These are phyloP conservation scores for Lepidium sativum DNA, from an alignment of 345 rosid genomes.

Conservation along the genomic window DNA sequence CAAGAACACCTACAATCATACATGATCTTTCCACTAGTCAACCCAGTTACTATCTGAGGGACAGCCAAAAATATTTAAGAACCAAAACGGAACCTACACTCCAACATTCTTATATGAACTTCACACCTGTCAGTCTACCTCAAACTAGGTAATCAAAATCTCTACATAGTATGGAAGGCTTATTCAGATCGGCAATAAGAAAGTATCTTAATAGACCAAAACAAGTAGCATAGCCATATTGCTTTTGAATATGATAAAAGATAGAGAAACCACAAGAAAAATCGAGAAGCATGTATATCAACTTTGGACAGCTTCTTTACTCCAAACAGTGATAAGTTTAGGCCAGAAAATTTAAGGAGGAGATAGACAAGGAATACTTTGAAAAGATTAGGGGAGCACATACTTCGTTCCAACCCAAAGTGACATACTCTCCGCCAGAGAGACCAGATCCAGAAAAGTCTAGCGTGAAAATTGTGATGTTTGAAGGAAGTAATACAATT, in stretches of 20 bases:
- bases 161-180: neutral
- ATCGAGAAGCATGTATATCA: neutral
- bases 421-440: constrained; percentile 82
- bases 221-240: neutral
- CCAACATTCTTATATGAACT: neutral
- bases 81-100: neutral
- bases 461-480: constrained; percentile 80
- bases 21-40: neutral
- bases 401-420: constrained; percentile 90
- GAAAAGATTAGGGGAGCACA: constrained; percentile 21
- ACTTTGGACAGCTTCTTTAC: neutral
- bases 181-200: neutral
- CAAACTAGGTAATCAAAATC: neutral
- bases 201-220: neutral
- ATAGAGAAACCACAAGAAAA: neutral
- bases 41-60: neutral
- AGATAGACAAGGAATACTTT: neutral
- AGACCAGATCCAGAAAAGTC: constrained; percentile 94
- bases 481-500: constrained; percentile 78
- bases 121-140: neutral
- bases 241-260: neutral
- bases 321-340: neutral
- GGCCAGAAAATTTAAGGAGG: neutral
- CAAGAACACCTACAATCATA: neutral
- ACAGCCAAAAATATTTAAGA: neutral